Conservation (phyloP, 352 stramenopile genomes). For the Pythium myriotylum region DNA sequence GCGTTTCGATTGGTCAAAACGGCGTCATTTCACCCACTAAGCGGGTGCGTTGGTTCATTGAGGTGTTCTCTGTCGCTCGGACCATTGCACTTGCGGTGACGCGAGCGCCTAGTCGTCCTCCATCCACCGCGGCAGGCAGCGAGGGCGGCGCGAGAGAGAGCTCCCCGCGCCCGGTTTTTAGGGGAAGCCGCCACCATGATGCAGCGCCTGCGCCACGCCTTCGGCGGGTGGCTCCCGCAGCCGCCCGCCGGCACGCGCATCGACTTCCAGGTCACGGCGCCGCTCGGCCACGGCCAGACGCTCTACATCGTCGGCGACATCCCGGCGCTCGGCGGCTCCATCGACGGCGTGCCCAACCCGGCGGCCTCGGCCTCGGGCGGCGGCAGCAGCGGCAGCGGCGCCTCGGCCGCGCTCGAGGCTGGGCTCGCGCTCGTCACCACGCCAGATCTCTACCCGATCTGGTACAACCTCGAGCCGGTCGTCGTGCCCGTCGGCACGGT, state of each 20-base stretch:
- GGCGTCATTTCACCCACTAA: constrained; percentile 23
- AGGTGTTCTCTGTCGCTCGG: constrained; percentile 24
- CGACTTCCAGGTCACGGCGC: constrained; percentile 81
- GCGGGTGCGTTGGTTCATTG: constrained; percentile 10
- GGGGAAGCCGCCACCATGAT: constrained; percentile 51
- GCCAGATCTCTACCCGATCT: constrained; percentile 86
- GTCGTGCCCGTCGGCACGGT: constrained; percentile 59
- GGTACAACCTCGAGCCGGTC: constrained; percentile 88
- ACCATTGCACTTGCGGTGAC: constrained; percentile 28
- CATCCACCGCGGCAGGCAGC: constrained; percentile 7
- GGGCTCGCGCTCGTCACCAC: constrained; percentile 85
- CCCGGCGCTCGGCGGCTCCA: constrained; percentile 62
- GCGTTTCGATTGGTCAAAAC: constrained; percentile 17
- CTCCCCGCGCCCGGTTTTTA: background rate
- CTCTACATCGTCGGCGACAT: constrained; percentile 83
- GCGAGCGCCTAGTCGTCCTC: constrained; percentile 21
- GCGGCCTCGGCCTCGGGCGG: constrained; percentile 8
- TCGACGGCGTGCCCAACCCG: constrained; percentile 55
- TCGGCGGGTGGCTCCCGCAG: constrained; percentile 67
- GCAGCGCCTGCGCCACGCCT: constrained; percentile 78
- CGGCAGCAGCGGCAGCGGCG: constrained; percentile 23
- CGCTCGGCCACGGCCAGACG: constrained; percentile 76
- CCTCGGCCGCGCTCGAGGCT: constrained; percentile 37
- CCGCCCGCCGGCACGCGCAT: constrained; percentile 67
- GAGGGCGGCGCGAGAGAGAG: background rate